Base-by-base conservation (phyloP, 257 asterid genomes). In the Rauvolfia tetraphylla region DNA sequence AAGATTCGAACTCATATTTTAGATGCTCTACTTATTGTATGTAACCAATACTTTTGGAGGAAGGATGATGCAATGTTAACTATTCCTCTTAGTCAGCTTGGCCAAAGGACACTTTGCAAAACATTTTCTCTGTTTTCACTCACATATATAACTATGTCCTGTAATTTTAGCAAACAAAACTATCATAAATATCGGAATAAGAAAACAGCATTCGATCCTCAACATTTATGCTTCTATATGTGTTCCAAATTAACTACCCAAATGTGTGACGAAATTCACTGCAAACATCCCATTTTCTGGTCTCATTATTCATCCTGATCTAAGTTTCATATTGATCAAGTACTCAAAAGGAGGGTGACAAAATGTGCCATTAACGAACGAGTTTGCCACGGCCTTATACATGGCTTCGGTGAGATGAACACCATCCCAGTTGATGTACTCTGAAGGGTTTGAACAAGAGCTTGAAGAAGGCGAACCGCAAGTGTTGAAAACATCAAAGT, bases 381-480 rank as follows among this genome's bases (percentile, higher is more conserved):
- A 73, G 7, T 79, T 61, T 0, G 98, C 88, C 84, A 91, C 71
- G 38, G 84, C 89, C 44, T 82, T 87, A 31, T 95, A 84, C 96
- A 89, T 89, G n/a, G 90, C 97, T 61, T 95, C 98, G 0, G 98
- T 95, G 38, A 92, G 86, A 78, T 95, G 98, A 51, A 86, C 98
- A 4, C 98, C 98, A 56, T 95, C 98, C 98, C 98, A 95, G 39
- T 92, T 95, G 12, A 92, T 69, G 58, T 88, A 95, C 83, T 77
- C 79, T 1, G 88, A 82, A 1, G 98, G 98, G 56, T 86, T 46
- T 0, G 72, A n/a, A 27, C 98, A 95, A 44, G 33, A n/a, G 9
- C 91, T 80, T 48, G 48, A 42, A 1, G 97, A 66, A 12, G 87
- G 88, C 1, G 98, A 85, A 2, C 98, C 98, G 7, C 98, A 95